phyloP scores from a whole-genome alignment of 768 basidiomycete genomes.

The Nidularia pulvinata region DNA sequence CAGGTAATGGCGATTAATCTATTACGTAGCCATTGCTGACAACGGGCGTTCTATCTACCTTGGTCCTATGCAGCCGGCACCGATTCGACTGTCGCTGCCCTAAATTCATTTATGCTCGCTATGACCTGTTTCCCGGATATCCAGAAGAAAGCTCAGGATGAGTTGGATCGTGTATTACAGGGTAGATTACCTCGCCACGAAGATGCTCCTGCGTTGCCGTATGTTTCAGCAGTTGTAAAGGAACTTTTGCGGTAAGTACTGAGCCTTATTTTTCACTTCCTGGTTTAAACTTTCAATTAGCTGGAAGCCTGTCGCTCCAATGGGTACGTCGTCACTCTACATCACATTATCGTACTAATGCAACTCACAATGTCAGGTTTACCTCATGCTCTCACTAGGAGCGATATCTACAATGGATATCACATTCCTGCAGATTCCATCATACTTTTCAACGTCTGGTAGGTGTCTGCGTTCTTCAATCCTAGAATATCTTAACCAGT shows the following conservation, averaged over 20 bases:
- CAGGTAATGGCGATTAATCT: not conserved
- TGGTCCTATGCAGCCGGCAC: not conserved
- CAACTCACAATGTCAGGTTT: not conserved
- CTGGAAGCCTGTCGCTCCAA: not conserved
- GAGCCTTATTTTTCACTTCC: not conserved
- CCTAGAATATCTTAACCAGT: not conserved
- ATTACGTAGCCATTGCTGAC: not conserved
- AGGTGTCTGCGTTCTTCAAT: not conserved
- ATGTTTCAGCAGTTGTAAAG: conserved; percentile 1
- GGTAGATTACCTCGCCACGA: not conserved
- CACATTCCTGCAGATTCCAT: not conserved
- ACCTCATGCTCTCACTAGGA: not conserved
- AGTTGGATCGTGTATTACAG: conserved; percentile 1
- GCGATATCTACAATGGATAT: not conserved
- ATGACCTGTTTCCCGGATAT: conserved; percentile 1
- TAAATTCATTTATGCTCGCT: not conserved
- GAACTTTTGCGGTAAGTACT: not conserved
- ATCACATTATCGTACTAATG: not conserved
- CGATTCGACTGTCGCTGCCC: not conserved
- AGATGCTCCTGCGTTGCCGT: not conserved
- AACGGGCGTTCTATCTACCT: not conserved
- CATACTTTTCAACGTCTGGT: conserved; percentile 1
- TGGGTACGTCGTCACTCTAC: not conserved
- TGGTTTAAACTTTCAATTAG: not conserved
- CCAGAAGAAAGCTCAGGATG: conserved; percentile 3